Evolutionary conservation across 2,329 filamentous ascomycete genomes (phyloP), one percentile per base, ranked within the genome.

Genomic region (Cyanodermella asteris): DNA sequence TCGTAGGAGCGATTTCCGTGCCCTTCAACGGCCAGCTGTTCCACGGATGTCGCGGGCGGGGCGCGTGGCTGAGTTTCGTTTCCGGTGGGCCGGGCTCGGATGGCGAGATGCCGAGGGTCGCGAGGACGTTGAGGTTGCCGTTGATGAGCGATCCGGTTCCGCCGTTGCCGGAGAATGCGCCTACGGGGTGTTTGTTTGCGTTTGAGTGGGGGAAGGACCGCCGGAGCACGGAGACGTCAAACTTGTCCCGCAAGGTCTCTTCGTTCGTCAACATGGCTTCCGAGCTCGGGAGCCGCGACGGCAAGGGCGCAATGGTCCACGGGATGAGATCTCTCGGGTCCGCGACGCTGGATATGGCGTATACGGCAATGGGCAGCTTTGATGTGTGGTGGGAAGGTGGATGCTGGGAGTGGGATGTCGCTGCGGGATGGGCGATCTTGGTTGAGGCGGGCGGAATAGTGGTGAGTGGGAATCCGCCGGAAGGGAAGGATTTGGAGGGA

Each of bases 401-500:
- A 1, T 66, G 61, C 36, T 70, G 63, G 64, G 61, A 61, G 6
- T 70, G 64, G 64, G 64, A 70, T 49, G 64, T 70, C 7, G 67
- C 61, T 38, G 64, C 64, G 5, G 64, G 58, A 1, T 68, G 63
- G 64, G 53, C 64, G 3, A 59, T 70, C 23, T 35, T 70, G 21
- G 52, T 49, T 13, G 65, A 70, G 41, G 61, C 65, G 1, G 65
- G 64, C 0, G 64, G 64, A 0, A 48, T 59, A n/a, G 50, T 70
- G 30, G 62, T 60, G 9, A 62, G 64, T 40, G 60, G 56, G 3
- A 65, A 64, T 36, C 55, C 58, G 3, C 61, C 57, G 2, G 53
- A 54, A 24, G 69, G 62, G 64, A 47, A 64, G n/a, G n/a, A n/a
- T n/a, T n/a, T n/a, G n/a, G n/a, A n/a, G n/a, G n/a, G n/a, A n/a